Evolutionary conservation across 352 stramenopile species (phyloP).

Genomic region (Blastocystis sp.): DNA sequence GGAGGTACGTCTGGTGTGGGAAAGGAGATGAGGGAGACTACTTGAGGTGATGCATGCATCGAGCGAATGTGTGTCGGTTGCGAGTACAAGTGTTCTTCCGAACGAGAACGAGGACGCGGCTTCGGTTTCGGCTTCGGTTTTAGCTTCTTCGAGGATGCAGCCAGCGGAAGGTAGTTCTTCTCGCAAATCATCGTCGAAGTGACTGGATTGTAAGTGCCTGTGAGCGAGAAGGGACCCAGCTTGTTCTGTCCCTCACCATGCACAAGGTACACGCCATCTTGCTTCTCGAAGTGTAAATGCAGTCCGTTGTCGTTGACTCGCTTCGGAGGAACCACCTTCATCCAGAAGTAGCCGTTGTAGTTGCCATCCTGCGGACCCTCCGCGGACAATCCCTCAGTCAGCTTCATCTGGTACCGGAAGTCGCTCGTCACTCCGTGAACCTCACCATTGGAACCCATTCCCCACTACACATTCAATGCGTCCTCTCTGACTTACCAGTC

Average conservation of each 20-base stretch:
- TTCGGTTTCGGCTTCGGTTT: slow-evolving; percentile 9
- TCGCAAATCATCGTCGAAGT: slow-evolving; percentile 32
- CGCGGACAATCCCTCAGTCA: background rate
- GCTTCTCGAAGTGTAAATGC: slow-evolving; percentile 13
- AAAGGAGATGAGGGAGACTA: background rate
- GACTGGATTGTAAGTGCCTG: slow-evolving; percentile 10
- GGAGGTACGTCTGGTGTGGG: background rate
- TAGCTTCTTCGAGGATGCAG: background rate
- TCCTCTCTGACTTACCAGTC: background rate
- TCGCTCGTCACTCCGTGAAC: slow-evolving; percentile 42
- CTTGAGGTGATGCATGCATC: background rate
- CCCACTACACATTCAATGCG: slow-evolving; percentile 30
- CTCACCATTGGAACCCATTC: slow-evolving; percentile 20
- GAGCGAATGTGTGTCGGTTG: background rate
- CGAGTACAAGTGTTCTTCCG: background rate
- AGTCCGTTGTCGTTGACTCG: slow-evolving; percentile 41
- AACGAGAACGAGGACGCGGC: background rate
- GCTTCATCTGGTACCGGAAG: slow-evolving; percentile 48
- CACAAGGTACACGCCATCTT: background rate
- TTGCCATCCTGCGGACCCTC: slow-evolving; percentile 5
- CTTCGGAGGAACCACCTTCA: background rate
- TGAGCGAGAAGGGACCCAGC: slow-evolving; percentile 19
- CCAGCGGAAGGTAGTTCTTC: slow-evolving; percentile 6
- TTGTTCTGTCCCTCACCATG: slow-evolving; percentile 19
- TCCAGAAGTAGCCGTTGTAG: slow-evolving; percentile 57